Base-by-base conservation (phyloP, 257 asterid genomes). In the Paraleonurus japonicus region DNA sequence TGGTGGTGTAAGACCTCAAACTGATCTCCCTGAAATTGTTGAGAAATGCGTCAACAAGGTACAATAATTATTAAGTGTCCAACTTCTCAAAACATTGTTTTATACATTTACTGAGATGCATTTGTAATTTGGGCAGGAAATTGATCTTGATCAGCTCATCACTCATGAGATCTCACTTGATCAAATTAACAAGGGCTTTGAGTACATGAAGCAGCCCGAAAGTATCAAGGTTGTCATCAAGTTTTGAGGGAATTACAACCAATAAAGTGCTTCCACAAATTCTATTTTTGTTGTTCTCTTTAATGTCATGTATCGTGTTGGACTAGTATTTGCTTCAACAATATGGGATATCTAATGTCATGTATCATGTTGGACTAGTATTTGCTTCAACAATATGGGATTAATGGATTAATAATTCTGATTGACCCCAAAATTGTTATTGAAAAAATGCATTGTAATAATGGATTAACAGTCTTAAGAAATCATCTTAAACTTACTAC, bases 1-100 rank as follows among this genome's bases (percentile, higher is more conserved):
- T 35, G 96, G 96, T 10, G 92, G 92, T 47, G 86, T 87, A 5
- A 84, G 90, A 63, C 69, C 88, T 58, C 85, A 80, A 22, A 53
- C 94, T 0, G 96, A 87, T 65, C 92, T 86, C 39, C 95, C 90
- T 16, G 30, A 68, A 4, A 71, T 87, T 50, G 78, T 89, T 8
- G 80, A 85, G 13, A 85, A 87, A 80, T 87, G 97, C n/a, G 67
- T 84, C 61, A 85, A 74, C 76, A 85, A 88, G 96, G 97, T 88
- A 72, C 9, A 5, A 0, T 10, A 27, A 3, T 59, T 26, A 24
- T 9, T 11, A 27, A 0, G 2, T 30, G 41, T 45, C 26, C 9
- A 51, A 7, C 24, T n/a, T n/a, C n/a, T n/a, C n/a, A n/a, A n/a
- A n/a, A n/a, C n/a, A n/a, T n/a, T n/a, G n/a, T n/a, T 6, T 55